Evolutionary conservation across 306 rosid species (phyloP), one percentile per base, ranked within the genome.

Genomic region (Casuarina cunninghamiana): DNA sequence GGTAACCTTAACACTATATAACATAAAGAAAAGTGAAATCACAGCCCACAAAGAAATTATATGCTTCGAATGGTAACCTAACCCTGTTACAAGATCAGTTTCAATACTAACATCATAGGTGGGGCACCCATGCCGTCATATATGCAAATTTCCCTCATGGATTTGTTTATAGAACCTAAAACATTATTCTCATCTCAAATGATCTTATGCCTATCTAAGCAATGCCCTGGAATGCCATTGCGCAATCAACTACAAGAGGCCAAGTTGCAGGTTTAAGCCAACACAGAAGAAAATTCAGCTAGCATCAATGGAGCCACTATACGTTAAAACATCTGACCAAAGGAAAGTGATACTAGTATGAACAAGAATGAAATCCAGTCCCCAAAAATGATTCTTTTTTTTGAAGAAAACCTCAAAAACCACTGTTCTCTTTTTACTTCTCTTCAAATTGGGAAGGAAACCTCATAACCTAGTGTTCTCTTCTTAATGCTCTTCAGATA

Each of bases 1-100:
- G 60, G 60, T 74, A 55, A 41, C 66, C 41, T 41, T 46, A 5
- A 21, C 77, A 41, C 50, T 39, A 16, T 17, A 73, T 57, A 57
- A 57, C 9, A 26, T 57, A 57, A 26, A 21, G 11, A 19, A 32
- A 26, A 9, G 5, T 57, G 63, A 12, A 57, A 7, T 57, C 39
- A 21, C 38, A 57, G 63, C 39, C 63, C 39, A 57, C 9, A 5
- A 57, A 12, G 21, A 57, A 57, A 57, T 57, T 57, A 57, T 57
- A 57, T 21, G 63, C 63, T 10, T n/a, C 6, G 10, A 57, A 19
- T 21, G 26, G 37, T 57, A 57, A 57, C 32, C 13, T 8, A 10
- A 12, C 63, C 2, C 3, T 21, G 21, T 57, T 57, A 57, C 63
- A 19, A 21, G 50, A 46, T 46, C 50, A 46, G 10, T 46, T 46